phyloP scores from a whole-genome alignment of 2,329 filamentous ascomycete genomes.

The Ophioceras dolichostomum region DNA sequence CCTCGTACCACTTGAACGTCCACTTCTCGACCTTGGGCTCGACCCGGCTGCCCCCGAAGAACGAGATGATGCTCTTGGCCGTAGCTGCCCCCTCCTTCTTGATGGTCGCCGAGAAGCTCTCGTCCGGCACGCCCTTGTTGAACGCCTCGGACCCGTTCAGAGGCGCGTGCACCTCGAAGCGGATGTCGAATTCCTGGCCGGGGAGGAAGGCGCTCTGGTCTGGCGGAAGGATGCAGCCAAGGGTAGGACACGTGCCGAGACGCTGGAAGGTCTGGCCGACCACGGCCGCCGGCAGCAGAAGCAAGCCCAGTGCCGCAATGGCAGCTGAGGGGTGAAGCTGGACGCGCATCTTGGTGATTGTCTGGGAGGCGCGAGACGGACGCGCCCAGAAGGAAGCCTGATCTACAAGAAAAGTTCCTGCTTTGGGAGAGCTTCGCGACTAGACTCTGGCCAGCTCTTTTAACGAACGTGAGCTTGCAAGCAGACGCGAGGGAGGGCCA shows the following conservation, averaged over 20 bases:
- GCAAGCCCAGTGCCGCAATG: too few relatives aligned
- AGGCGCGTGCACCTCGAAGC: conserved; percentile 71
- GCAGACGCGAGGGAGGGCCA: too few relatives aligned
- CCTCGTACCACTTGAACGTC: conserved; percentile 78
- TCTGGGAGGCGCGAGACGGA: too few relatives aligned
- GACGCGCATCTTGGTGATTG: too few relatives aligned
- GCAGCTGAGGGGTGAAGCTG: too few relatives aligned
- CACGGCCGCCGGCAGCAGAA: conserved; percentile 20
- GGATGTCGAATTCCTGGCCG: conserved; percentile 74
- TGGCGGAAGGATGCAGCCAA: conserved; percentile 48
- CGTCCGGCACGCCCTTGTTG: conserved; percentile 54
- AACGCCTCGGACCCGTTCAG: conserved; percentile 74
- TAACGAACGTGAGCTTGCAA: too few relatives aligned
- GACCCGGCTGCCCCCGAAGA: conserved; percentile 51
- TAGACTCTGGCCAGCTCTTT: too few relatives aligned
- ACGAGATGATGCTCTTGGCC: conserved; percentile 38
- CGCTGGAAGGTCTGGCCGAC: conserved; percentile 47
- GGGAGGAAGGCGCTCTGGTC: conserved; percentile 69
- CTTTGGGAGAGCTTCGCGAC: too few relatives aligned
- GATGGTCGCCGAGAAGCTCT: conserved; percentile 65
- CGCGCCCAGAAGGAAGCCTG: too few relatives aligned
- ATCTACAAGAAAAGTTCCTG: too few relatives aligned
- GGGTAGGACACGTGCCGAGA: conserved; percentile 43
- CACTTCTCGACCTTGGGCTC: conserved; percentile 69
- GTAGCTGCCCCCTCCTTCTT: conserved; percentile 41